These are phyloP conservation scores for Plenodomus lindquistii DNA, from an alignment of 2,329 filamentous ascomycete species.

Conservation along the genomic window DNA sequence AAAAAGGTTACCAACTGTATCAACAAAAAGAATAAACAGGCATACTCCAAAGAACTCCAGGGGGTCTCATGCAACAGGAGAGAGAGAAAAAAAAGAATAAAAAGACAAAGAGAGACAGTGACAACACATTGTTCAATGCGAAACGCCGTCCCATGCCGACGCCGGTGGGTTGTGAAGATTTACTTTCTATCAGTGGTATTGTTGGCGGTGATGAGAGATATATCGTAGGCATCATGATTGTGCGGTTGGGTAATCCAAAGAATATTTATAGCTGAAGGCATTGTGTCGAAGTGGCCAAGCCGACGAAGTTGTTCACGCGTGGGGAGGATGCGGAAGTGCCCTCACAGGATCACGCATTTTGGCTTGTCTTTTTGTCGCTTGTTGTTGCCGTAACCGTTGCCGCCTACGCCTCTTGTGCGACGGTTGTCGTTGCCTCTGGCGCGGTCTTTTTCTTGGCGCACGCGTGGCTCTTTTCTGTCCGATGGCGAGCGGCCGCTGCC, in stretches of 20 bases:
- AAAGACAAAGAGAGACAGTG: neutral
- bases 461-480: conserved; percentile 19
- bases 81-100: neutral
- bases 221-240: conserved; percentile 31
- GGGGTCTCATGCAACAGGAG: neutral
- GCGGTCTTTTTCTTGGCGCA: conserved; percentile 23
- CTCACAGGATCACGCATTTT: conserved; percentile 43
- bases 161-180: conserved; percentile 24
- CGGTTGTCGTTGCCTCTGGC: conserved; percentile 15
- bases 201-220: conserved; percentile 24
- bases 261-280: conserved; percentile 18
- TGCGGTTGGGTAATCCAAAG: conserved; percentile 28
- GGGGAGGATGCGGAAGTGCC: conserved; percentile 1
- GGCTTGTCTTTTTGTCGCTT: conserved; percentile 32
- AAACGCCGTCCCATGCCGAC: conserved; percentile 45
- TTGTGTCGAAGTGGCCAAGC: conserved; percentile 5
- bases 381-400: conserved; percentile 12
- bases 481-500: conserved; percentile 22
- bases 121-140: neutral
- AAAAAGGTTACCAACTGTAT: neutral
- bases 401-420: conserved; percentile 15
- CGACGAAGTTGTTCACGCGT: neutral
- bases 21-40: neutral
- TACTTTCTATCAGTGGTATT: conserved; percentile 36
- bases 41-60: neutral